Evolutionary conservation across 805 yeast species (phyloP).

Genomic region (Schwanniomyces pseudopolymorphus): DNA sequence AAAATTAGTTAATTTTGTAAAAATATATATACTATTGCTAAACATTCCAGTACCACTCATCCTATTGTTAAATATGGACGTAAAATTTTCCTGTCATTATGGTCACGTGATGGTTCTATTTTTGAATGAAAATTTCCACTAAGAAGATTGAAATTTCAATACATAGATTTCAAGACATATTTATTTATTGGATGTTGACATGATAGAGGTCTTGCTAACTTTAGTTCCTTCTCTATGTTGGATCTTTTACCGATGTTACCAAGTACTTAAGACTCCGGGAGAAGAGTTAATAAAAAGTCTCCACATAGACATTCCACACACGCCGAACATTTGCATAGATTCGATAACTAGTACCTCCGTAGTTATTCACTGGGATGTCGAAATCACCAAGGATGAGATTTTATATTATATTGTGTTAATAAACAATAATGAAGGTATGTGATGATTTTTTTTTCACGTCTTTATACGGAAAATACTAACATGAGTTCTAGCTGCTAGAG

Average conservation of each 20-base stretch:
- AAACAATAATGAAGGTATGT: constrained; percentile 28
- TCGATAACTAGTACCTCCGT: constrained; percentile 46
- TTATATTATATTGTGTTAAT: constrained; percentile 33
- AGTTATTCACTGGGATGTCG: constrained; percentile 56
- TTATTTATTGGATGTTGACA: constrained; percentile 6
- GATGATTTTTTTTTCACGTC: too few species aligned
- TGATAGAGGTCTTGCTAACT: constrained; percentile 35
- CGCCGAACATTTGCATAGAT: constrained; percentile 56
- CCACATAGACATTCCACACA: constrained; percentile 54
- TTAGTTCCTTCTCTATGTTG: constrained; percentile 36
- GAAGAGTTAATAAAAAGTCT: constrained; percentile 46
- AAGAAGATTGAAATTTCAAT: not conserved
- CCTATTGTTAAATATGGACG: not conserved
- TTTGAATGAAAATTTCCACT: not conserved
- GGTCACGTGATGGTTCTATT: not conserved
- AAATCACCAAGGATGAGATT: constrained; percentile 25
- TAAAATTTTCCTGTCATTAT: not conserved
- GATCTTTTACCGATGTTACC: constrained; percentile 39
- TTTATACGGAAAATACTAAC: constrained; percentile 5
- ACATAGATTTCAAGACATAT: not conserved
- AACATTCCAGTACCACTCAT: too few species aligned
- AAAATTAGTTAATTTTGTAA: not conserved
- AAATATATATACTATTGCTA: too few species aligned
- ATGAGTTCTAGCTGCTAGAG: constrained; percentile 24
- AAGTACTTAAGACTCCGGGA: constrained; percentile 43